phyloP scores from a whole-genome alignment of 176 grass and related monocot genomes.

The Hsuehochloa calcarea region DNA sequence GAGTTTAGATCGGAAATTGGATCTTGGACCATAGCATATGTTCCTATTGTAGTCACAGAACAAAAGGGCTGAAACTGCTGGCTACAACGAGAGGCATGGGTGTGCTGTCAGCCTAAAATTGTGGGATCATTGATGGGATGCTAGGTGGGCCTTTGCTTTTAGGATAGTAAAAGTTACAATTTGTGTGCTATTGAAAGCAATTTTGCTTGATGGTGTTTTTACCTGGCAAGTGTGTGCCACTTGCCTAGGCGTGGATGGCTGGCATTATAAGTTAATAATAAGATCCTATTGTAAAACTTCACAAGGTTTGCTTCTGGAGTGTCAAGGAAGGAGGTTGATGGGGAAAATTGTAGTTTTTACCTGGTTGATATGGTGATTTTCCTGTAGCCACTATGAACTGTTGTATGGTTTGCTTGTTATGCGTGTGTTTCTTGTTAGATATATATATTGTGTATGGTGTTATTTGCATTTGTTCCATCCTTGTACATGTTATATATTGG shows the following conservation, averaged over 20 bases:
- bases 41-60: background rate
- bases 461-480: too few relatives aligned
- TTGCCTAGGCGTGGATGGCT: background rate
- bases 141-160: background rate
- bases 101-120: background rate
- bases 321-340: background rate
- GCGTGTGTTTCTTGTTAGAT: too few relatives aligned
- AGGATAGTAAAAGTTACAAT: background rate
- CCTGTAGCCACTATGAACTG: background rate
- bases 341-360: constrained; percentile 1
- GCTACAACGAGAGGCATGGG: background rate
- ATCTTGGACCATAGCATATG: background rate
- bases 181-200: background rate
- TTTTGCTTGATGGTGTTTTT: background rate
- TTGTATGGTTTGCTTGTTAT: background rate
- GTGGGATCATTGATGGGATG: background rate
- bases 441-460: too few relatives aligned
- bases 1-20: background rate
- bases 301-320: constrained; percentile 1
- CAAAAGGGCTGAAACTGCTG: background rate
- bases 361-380: background rate
- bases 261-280: background rate
- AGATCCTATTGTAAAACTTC: background rate
- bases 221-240: background rate
- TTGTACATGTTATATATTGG: too few relatives aligned